These are phyloP conservation scores for Teratosphaeria epicoccoides DNA, from an alignment of 2,329 filamentous ascomycete species.

Conservation along the genomic window DNA sequence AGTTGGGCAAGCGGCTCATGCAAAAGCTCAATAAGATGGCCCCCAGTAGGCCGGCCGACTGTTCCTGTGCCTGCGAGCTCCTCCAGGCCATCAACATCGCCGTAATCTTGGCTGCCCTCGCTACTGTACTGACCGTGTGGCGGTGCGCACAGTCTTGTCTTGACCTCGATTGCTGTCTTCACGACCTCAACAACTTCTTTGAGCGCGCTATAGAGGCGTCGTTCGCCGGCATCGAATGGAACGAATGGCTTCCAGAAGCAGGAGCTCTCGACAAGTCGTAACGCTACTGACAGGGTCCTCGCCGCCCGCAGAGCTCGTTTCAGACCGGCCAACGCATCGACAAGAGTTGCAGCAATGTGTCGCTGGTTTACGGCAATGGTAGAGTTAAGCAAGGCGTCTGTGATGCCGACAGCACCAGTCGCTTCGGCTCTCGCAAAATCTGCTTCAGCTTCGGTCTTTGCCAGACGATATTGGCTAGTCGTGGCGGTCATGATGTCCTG, in stretches of 20 bases:
- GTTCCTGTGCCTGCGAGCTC: constrained; percentile 20
- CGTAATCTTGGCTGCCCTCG: constrained; percentile 56
- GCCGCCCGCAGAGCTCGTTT: constrained; percentile 37
- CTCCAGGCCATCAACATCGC: constrained; percentile 47
- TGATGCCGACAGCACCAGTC: constrained; percentile 30
- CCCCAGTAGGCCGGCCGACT: not conserved
- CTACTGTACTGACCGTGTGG: constrained; percentile 27
- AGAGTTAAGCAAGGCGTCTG: constrained; percentile 38
- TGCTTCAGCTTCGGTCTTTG: constrained; percentile 48
- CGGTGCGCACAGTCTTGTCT: constrained; percentile 11
- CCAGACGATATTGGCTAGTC: constrained; percentile 44
- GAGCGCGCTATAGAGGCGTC: constrained; percentile 35
- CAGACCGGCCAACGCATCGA: constrained; percentile 42
- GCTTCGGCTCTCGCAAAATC: constrained; percentile 33
- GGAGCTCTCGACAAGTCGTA: constrained; percentile 29
- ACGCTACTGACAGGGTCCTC: constrained; percentile 2
- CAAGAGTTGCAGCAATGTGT: constrained; percentile 45
- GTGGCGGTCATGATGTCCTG: constrained; percentile 43
- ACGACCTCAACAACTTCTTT: constrained; percentile 41
- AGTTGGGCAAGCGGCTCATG: constrained; percentile 42
- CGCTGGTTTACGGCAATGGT: constrained; percentile 48
- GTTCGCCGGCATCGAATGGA: constrained; percentile 38
- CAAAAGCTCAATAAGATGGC: constrained; percentile 31
- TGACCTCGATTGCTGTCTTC: constrained; percentile 28
- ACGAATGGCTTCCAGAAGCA: constrained; percentile 35